Evolutionary conservation across 169 alveolate genomes (phyloP).

Genomic region (Amoebophrya sp.): DNA sequence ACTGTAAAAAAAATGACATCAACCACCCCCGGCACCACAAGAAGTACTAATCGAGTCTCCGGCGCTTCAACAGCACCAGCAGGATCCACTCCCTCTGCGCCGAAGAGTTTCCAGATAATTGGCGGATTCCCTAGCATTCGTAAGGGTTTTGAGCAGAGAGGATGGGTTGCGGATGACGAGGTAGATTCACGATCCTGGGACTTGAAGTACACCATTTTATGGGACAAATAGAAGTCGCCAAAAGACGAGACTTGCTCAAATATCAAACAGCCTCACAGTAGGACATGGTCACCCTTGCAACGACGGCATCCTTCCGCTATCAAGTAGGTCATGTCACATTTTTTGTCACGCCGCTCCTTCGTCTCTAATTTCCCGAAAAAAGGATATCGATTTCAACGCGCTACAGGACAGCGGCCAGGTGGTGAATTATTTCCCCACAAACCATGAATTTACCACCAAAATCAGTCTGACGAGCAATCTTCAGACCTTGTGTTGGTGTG

Average conservation of each 20-base stretch:
- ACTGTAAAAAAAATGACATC: too few relatives aligned
- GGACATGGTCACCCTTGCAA: too few relatives aligned
- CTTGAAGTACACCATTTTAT: background rate
- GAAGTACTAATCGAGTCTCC: too few relatives aligned
- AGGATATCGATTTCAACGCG: background rate
- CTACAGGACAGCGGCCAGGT: background rate
- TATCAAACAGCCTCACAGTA: too few relatives aligned
- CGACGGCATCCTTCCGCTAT: too few relatives aligned
- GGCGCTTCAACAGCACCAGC: too few relatives aligned
- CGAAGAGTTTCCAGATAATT: background rate
- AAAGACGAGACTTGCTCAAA: too few relatives aligned
- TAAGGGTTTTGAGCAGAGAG: background rate
- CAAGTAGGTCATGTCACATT: too few relatives aligned
- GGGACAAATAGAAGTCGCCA: too few relatives aligned
- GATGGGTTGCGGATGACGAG: background rate
- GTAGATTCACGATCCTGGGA: background rate
- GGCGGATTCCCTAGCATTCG: background rate
- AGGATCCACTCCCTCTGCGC: background rate
- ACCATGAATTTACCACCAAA: background rate
- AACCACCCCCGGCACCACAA: too few relatives aligned
- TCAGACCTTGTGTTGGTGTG: background rate
- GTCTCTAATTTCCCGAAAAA: too few relatives aligned
- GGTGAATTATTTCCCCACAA: background rate
- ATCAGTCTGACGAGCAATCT: background rate
- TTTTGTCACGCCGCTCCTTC: too few relatives aligned